A percentile compares a stretch with the other conserved stretches of the same genome.
These are phyloP conservation scores for Conoideocrella luteorostrata DNA, from an alignment of 2,329 filamentous ascomycete genomes.

Conservation along the genomic window DNA sequence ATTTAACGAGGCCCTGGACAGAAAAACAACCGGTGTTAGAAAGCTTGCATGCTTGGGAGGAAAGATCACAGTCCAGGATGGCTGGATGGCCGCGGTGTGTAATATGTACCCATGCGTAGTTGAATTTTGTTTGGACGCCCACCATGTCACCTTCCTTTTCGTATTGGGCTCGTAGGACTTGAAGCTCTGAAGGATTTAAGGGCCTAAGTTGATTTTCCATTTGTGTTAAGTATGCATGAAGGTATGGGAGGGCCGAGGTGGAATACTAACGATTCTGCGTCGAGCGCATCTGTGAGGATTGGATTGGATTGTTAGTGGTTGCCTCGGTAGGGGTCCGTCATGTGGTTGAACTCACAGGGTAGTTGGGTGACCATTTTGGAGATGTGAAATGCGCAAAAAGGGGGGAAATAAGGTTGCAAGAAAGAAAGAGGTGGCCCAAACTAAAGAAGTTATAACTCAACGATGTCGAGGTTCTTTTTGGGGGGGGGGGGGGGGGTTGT, in stretches of 20 bases:
- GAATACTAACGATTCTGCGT: constrained; percentile 77
- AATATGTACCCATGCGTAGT: constrained; percentile 85
- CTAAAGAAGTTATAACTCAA: too few relatives aligned
- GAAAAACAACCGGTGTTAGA: too few relatives aligned
- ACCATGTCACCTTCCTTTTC: constrained; percentile 98
- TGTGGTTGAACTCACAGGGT: constrained; percentile 34
- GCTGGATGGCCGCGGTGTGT: background rate
- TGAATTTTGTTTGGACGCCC: constrained; percentile 97
- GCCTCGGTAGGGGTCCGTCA: background rate
- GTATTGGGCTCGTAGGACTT: constrained; percentile 88
- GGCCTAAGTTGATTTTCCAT: constrained; percentile 50
- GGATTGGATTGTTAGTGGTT: background rate
- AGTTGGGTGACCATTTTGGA: constrained; percentile 40
- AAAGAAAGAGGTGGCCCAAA: background rate
- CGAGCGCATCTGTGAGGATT: constrained; percentile 98
- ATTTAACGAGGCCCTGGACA: constrained; percentile 86
- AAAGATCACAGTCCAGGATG: too few relatives aligned
- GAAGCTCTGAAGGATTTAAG: constrained; percentile 83
- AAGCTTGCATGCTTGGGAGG: too few relatives aligned
- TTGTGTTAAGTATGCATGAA: background rate
- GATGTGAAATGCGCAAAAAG: constrained; percentile 1
- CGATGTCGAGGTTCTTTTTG: too few relatives aligned
- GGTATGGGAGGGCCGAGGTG: background rate
- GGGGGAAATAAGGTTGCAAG: too few relatives aligned
- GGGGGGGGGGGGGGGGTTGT: background rate